Evolutionary conservation across 2,329 filamentous ascomycete species (phyloP), one percentile per base, ranked within the genome.

Genomic region (Amphichorda felina): DNA sequence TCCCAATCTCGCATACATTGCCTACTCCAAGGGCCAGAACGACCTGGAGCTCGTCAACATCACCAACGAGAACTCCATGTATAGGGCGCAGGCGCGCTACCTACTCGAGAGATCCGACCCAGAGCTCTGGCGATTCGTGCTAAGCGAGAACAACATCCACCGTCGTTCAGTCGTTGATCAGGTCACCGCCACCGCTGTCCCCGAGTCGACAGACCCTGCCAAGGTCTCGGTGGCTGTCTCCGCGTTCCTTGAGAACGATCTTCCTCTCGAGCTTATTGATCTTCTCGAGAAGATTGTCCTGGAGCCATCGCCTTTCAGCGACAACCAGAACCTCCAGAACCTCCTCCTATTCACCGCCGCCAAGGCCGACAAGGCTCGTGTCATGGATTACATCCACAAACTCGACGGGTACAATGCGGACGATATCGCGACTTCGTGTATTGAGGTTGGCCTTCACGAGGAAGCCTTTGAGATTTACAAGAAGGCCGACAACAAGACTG

Each of bases 11-110:
- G 89, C 86, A 3, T 94, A 83, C 61, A 94, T 96, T 54, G 84
- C 87, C 42, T 98, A 95, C 59, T 75, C 79, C 49, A 98, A 98
- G 69, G 91, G 91, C 15, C 85, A 95, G 61, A 98, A 98, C 45
- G 91, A 98, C 51, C 64, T 98, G 22, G 93, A 98, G 63, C 74
- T 98, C 38, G 89, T 98, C 61, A 91, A 83, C 59, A 89, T 98
- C 53, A 96, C 91, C 52, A 98, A 96, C 50, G 93, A 98, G 63
- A 98, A 98, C 64, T 80, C 85, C n/a, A 98, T 98, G 91, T 98
- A 94, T 72, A 82, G 88, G 50, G 84, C 84, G n/a, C 91, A 98
- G 60, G 89, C 88, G 39, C 82, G 91, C 26, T 98, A 98, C 60
- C 72, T 98, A 17, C 68, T 98, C 35, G 88, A 95, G 50, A 81